Evolutionary conservation across 345 rosid genomes (phyloP).

Genomic region (Turnera subulata): DNA sequence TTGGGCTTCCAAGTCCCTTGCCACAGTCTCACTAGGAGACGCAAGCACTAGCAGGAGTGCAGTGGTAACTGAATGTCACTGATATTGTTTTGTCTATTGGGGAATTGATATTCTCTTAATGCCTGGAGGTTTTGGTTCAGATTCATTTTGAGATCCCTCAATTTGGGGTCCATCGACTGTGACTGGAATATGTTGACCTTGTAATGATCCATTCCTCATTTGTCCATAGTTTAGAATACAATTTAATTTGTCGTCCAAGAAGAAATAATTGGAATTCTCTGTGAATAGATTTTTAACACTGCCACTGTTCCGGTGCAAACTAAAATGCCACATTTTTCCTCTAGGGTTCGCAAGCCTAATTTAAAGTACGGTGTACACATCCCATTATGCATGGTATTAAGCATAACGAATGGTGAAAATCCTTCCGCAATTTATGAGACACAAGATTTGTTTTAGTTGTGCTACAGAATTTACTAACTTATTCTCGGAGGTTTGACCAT

Average conservation of each 20-base stretch:
- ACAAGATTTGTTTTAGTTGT: no score
- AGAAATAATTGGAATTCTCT: constrained; percentile 6
- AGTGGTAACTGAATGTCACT: constrained; percentile 25
- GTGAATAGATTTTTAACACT: neutral
- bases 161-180: constrained; percentile 3
- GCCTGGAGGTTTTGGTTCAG: neutral
- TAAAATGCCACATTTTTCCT: no score
- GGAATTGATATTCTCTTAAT: neutral
- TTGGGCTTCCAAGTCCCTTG: constrained; percentile 95
- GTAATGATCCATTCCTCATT: neutral
- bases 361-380: no score
- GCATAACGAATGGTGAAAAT: no score
- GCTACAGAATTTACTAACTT: no score
- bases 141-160: constrained; percentile 2
- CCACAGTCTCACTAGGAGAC: constrained; percentile 84
- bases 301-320: neutral
- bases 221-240: constrained; percentile 6
- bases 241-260: constrained; percentile 2
- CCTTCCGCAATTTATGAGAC: no score
- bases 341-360: no score
- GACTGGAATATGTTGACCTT: constrained; percentile 1
- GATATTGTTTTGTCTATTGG: neutral
- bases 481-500: no score
- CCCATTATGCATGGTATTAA: no score
- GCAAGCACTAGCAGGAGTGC: constrained; percentile 60